Conservation (phyloP, 352 stramenopile species). For the Saprolegnia diclina region DNA sequence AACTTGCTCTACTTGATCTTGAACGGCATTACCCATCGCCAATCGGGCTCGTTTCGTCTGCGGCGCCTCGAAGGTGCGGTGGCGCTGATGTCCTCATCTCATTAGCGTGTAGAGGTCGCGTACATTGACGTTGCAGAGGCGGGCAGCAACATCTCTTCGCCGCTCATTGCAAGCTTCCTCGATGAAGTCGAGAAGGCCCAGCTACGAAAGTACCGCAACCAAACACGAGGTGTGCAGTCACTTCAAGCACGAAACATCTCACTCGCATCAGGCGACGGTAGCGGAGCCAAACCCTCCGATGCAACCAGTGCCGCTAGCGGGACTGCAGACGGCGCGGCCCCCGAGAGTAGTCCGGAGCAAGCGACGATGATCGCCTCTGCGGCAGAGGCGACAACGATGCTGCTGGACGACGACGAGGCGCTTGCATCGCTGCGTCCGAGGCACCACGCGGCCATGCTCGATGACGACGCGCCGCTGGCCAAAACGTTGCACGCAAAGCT, state of each 20-base stretch:
- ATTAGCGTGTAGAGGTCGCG: slow-evolving; percentile 9
- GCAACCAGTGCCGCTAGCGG: too few relatives aligned
- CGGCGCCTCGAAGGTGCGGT: slow-evolving; percentile 21
- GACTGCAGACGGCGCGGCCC: too few relatives aligned
- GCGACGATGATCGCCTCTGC: too few relatives aligned
- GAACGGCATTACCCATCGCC: slow-evolving; percentile 16
- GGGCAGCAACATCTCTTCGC: background rate
- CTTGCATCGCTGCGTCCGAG: background rate
- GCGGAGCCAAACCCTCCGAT: too few relatives aligned
- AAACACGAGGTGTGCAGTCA: background rate
- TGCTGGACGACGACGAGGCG: background rate
- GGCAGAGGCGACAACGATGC: background rate
- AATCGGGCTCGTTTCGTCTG: slow-evolving; percentile 12
- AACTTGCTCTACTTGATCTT: slow-evolving; percentile 26
- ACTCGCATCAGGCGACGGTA: background rate
- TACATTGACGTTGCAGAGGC: slow-evolving; percentile 21
- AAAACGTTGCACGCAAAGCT: background rate
- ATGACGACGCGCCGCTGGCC: background rate
- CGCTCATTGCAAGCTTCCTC: background rate
- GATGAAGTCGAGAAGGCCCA: slow-evolving; percentile 6
- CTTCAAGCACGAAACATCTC: background rate
- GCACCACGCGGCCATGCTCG: background rate
- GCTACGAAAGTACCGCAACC: background rate
- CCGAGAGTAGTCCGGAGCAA: too few relatives aligned
- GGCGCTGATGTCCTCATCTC: background rate